Evolutionary conservation across 805 yeast species (phyloP).

Genomic region (Zygotorulaspora chibaensis): DNA sequence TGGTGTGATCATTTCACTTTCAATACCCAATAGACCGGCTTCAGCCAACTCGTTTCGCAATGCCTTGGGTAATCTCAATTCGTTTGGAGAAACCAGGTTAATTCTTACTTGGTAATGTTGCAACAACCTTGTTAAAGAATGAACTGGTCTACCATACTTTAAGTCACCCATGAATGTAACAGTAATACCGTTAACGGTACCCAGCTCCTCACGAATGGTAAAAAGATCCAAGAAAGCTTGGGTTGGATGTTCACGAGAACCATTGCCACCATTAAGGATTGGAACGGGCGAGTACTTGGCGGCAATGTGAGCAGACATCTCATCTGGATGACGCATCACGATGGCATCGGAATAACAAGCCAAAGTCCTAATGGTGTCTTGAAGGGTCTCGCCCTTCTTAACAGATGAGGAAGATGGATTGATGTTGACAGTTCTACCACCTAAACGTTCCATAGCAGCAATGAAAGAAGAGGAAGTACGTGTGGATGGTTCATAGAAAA

Average conservation of each 20-base stretch:
- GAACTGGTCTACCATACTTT: constrained; percentile 98
- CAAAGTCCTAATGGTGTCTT: constrained; percentile 91
- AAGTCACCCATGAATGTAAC: constrained; percentile 99
- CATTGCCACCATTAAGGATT: constrained; percentile 96
- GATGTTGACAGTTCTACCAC: constrained; percentile 93
- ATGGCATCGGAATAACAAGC: constrained; percentile 96
- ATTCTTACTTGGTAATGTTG: constrained; percentile 89
- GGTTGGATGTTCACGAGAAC: constrained; percentile 96
- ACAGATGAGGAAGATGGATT: constrained; percentile 87
- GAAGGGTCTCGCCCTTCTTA: constrained; percentile 96
- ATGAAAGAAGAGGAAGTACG: constrained; percentile 95
- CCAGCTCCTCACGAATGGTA: constrained; percentile 97
- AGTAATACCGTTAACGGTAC: constrained; percentile 96
- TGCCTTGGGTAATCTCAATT: constrained; percentile 74
- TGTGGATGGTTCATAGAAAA: constrained; percentile 98
- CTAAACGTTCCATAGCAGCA: constrained; percentile 99
- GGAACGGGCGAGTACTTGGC: constrained; percentile 97
- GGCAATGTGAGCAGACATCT: constrained; percentile 87
- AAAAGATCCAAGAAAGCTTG: constrained; percentile 96
- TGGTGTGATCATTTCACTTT: constrained; percentile 72
- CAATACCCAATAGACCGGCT: constrained; percentile 66
- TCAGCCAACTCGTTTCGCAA: constrained; percentile 61
- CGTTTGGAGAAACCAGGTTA: constrained; percentile 88
- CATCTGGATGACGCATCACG: constrained; percentile 94
- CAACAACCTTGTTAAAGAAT: constrained; percentile 85